These are phyloP conservation scores for Pseudocercospora eumusae DNA, from an alignment of 2,329 filamentous ascomycete species.

Conservation along the genomic window DNA sequence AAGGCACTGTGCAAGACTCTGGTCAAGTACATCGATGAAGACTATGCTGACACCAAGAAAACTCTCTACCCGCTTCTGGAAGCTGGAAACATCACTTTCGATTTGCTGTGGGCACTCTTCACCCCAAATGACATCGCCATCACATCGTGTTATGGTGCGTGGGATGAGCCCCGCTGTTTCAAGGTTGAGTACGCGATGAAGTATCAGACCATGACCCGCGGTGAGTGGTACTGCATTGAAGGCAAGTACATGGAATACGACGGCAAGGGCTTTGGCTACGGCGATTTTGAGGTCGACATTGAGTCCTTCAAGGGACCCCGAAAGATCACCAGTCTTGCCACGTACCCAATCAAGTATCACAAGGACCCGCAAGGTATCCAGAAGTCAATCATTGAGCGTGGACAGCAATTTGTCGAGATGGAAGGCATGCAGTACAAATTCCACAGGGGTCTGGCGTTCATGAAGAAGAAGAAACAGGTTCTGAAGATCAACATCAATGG, in stretches of 20 bases:
- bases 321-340: slow-evolving; percentile 76
- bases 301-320: slow-evolving; percentile 74
- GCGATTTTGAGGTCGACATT: slow-evolving; percentile 69
- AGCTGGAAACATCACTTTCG: slow-evolving; percentile 82
- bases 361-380: slow-evolving; percentile 67
- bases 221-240: slow-evolving; percentile 74
- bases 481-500: slow-evolving; percentile 83
- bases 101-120: slow-evolving; percentile 84
- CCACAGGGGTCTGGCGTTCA: slow-evolving; percentile 81
- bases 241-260: slow-evolving; percentile 84
- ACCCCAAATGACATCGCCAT: slow-evolving; percentile 82
- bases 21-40: slow-evolving; percentile 74
- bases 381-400: slow-evolving; percentile 71
- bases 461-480: slow-evolving; percentile 74
- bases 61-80: slow-evolving; percentile 78
- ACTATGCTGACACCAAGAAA: slow-evolving; percentile 77
- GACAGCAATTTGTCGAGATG: slow-evolving; percentile 80
- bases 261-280: slow-evolving; percentile 80
- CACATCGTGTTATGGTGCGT: slow-evolving; percentile 71
- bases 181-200: slow-evolving; percentile 76
- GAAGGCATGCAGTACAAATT: slow-evolving; percentile 79
- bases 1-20: slow-evolving; percentile 69
- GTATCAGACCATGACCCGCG: slow-evolving; percentile 67
- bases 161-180: slow-evolving; percentile 77
- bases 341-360: slow-evolving; percentile 80